Evolutionary conservation across 768 basidiomycete genomes (phyloP).

Genomic region (Agrocybe praecox): DNA sequence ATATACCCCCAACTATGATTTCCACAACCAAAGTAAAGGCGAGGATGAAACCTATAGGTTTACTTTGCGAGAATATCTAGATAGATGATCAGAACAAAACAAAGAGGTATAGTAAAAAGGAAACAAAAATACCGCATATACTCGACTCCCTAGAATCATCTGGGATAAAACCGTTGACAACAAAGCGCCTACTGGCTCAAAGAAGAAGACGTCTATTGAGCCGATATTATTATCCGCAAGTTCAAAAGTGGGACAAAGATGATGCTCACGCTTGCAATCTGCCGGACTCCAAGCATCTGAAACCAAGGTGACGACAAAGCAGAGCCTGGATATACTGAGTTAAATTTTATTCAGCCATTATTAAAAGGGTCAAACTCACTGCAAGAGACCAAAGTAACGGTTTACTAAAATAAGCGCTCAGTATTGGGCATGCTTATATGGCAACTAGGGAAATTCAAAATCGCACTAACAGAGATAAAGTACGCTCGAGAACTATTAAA

Average conservation of each 20-base stretch:
- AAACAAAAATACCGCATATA: constrained; percentile 22
- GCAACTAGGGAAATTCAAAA: too few relatives aligned
- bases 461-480: constrained; percentile 17
- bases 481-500: constrained; percentile 9
- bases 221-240: background rate
- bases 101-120: background rate
- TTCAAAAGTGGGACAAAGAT: background rate
- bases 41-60: constrained; percentile 11
- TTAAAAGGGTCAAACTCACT: constrained; percentile 8
- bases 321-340: constrained; percentile 3
- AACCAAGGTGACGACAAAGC: constrained; percentile 17
- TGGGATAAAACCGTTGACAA: constrained; percentile 27
- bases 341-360: background rate
- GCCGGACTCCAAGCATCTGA: constrained; percentile 14
- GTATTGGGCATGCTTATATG: background rate
- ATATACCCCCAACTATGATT: constrained; percentile 14
- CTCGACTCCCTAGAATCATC: constrained; percentile 23
- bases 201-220: constrained; percentile 20
- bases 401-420: constrained; percentile 11
- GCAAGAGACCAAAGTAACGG: constrained; percentile 26
- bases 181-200: constrained; percentile 25
- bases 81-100: background rate
- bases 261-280: constrained; percentile 18
- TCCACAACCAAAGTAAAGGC: constrained; percentile 13
- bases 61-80: constrained; percentile 21